Conservation (phyloP, 2,329 filamentous ascomycete genomes). For the Stagonosporopsis cucurbitacearum region DNA sequence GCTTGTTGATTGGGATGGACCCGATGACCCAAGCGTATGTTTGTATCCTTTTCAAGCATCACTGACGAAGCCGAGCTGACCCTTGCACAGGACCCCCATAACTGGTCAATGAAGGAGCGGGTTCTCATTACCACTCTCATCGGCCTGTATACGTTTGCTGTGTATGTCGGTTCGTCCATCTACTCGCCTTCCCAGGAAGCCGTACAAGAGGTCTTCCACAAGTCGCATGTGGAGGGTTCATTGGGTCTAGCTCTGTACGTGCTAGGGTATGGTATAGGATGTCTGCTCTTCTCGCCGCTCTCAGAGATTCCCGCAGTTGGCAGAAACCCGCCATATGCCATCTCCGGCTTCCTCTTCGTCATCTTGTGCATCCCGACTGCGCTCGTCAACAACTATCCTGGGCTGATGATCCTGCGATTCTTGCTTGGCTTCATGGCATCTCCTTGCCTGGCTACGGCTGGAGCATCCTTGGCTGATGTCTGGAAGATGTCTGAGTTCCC, state of each 20-base stretch:
- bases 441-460: constrained; percentile 45
- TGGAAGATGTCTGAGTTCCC: constrained; percentile 51
- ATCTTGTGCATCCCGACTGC: constrained; percentile 70
- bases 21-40: constrained; percentile 35
- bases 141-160: constrained; percentile 65
- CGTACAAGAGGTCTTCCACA: constrained; percentile 60
- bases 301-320: constrained; percentile 70
- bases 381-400: constrained; percentile 66
- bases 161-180: constrained; percentile 60
- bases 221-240: constrained; percentile 59
- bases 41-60: background rate
- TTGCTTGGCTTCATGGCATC: constrained; percentile 45
- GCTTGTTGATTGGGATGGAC: constrained; percentile 50
- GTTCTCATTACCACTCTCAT: constrained; percentile 41
- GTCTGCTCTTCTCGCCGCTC: constrained; percentile 69
- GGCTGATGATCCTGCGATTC: constrained; percentile 62
- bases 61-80: background rate
- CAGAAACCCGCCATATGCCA: constrained; percentile 70
- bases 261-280: constrained; percentile 65
- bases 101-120: constrained; percentile 44
- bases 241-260: constrained; percentile 68
- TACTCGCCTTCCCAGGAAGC: constrained; percentile 54
- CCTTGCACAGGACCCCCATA: constrained; percentile 40
- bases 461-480: constrained; percentile 44
- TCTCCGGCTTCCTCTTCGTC: constrained; percentile 71